phyloP scores from a whole-genome alignment of 2,329 filamentous ascomycete species.

The Drechslerella dactyloides region DNA sequence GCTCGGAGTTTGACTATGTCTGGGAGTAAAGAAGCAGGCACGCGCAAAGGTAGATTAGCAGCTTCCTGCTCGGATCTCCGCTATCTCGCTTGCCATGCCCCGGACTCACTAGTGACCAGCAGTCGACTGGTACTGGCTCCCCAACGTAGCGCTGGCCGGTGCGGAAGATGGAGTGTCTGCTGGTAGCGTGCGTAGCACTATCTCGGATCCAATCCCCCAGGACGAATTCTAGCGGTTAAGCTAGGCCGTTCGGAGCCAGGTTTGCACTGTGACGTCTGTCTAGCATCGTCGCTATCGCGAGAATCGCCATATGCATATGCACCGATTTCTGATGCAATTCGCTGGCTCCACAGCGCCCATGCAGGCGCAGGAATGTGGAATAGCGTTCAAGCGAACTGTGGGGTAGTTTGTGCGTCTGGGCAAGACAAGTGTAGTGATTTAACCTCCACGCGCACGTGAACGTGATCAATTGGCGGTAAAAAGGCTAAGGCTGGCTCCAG shows the following conservation, averaged over 20 bases:
- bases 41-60: slow-evolving; percentile 6
- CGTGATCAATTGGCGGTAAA: neutral
- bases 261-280: neutral
- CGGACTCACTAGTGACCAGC: slow-evolving; percentile 3
- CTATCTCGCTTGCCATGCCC: slow-evolving; percentile 42
- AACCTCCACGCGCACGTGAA: neutral
- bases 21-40: neutral
- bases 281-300: neutral
- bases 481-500: neutral
- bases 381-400: slow-evolving; percentile 18
- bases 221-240: neutral
- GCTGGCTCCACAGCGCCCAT: neutral
- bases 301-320: neutral
- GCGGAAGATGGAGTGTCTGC: too few relatives aligned
- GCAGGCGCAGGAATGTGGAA: neutral
- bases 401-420: slow-evolving; percentile 14
- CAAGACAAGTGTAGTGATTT: neutral
- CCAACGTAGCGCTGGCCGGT: neutral
- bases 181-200: too few relatives aligned
- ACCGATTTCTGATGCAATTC: neutral
- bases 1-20: neutral
- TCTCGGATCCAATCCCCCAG: slow-evolving; percentile 3
- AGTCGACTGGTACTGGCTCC: neutral
- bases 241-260: neutral
- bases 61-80: slow-evolving; percentile 34